Conservation (phyloP, 768 basidiomycete genomes). For the Nidularia pulvinata region DNA sequence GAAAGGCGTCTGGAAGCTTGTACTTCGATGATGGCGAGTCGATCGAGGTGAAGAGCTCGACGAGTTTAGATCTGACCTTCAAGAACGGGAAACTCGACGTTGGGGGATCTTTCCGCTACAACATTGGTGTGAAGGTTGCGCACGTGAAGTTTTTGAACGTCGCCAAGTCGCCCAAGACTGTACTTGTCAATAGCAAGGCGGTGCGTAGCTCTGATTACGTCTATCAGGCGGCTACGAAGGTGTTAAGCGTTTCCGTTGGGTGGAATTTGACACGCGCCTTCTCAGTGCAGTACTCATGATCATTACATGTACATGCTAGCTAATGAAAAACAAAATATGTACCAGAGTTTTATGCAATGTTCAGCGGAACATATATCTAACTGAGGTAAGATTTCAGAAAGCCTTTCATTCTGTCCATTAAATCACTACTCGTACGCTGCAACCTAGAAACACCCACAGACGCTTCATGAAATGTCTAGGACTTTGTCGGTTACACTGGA, state of each 20-base stretch:
- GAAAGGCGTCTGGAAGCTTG: constrained; percentile 48
- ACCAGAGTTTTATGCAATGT: too few relatives aligned
- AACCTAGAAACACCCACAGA: too few relatives aligned
- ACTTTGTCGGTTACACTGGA: too few relatives aligned
- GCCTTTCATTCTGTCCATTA: too few relatives aligned
- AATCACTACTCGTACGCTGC: too few relatives aligned
- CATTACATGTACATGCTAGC: not conserved
- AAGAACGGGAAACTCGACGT: constrained; percentile 25
- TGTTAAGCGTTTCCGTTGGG: constrained; percentile 41
- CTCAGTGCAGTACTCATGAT: constrained; percentile 15
- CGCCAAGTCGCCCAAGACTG: constrained; percentile 19
- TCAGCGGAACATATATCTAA: too few relatives aligned
- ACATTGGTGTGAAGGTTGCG: constrained; percentile 28
- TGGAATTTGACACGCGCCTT: constrained; percentile 32
- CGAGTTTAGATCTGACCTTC: constrained; percentile 30
- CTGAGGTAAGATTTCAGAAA: too few relatives aligned
- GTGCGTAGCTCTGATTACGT: constrained; percentile 13
- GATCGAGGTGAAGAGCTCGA: constrained; percentile 25
- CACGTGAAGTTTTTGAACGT: constrained; percentile 38
- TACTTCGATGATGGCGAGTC: constrained; percentile 72
- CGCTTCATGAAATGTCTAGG: too few relatives aligned
- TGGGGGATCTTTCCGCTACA: constrained; percentile 32
- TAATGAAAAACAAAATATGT: too few relatives aligned
- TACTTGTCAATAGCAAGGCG: constrained; percentile 22
- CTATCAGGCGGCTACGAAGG: constrained; percentile 35